phyloP scores from a whole-genome alignment of 1,139 yeast species.

The Saccharomycopsis hybrid region DNA sequence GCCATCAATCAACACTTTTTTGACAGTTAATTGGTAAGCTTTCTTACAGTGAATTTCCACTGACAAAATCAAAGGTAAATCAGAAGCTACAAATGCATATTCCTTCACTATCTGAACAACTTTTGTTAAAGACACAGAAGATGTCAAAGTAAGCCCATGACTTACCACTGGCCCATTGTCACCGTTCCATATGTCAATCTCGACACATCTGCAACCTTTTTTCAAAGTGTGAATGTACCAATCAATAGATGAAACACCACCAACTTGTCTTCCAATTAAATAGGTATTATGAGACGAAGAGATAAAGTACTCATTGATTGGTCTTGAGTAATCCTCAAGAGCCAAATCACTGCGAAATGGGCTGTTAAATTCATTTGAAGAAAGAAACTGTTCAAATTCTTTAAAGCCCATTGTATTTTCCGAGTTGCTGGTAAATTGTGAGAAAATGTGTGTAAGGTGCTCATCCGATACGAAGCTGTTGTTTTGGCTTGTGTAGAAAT shows the following conservation, averaged over 20 bases:
- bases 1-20: conserved; percentile 42
- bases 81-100: conserved; percentile 80
- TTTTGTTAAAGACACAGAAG: conserved; percentile 59
- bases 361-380: not conserved
- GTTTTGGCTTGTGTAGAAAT: not conserved
- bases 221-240: conserved; percentile 87
- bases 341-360: not conserved
- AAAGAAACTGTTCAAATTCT: not conserved
- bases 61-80: conserved; percentile 81
- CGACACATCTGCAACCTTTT: conserved; percentile 88
- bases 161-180: conserved; percentile 75
- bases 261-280: conserved; percentile 82
- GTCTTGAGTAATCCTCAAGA: conserved; percentile 28
- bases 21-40: conserved; percentile 57
- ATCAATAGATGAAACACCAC: conserved; percentile 84
- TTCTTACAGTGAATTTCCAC: conserved; percentile 74
- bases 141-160: conserved; percentile 82
- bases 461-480: not conserved
- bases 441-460: not conserved
- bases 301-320: conserved; percentile 79
- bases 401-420: not conserved
- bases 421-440: not conserved
- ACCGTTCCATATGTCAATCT: conserved; percentile 95
- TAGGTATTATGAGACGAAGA: conserved; percentile 96
- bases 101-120: conserved; percentile 70